A percentile compares a stretch with the other conserved stretches of the same genome.
phyloP scores from a whole-genome alignment of 2,329 filamentous ascomycete species.

The Alternaria longipes region DNA sequence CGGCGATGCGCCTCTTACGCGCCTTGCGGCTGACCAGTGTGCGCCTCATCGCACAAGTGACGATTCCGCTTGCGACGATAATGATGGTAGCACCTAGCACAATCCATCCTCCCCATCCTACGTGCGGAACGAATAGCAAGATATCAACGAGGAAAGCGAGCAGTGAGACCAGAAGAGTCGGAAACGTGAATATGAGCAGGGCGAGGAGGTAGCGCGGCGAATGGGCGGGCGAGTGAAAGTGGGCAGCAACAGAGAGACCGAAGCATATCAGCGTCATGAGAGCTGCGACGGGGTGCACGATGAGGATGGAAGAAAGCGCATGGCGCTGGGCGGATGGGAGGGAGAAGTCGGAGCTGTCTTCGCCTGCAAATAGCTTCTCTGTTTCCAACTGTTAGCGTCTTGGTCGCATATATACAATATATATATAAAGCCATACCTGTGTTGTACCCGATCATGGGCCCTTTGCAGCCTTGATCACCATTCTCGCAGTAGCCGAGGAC shows the following conservation, averaged over 20 bases:
- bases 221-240: conserved; percentile 87
- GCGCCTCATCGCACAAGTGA: conserved; percentile 94
- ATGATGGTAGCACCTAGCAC: conserved; percentile 89
- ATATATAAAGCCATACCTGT: conserved; percentile 67
- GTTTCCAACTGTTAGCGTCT: conserved; percentile 24
- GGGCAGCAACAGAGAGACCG: conserved; percentile 78
- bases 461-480: conserved; percentile 65
- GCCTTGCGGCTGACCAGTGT: conserved; percentile 91
- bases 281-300: conserved; percentile 91
- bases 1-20: conserved; percentile 87
- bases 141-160: conserved; percentile 94
- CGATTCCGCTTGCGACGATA: conserved; percentile 80
- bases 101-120: conserved; percentile 94
- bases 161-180: conserved; percentile 83
- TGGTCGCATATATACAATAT: background rate
- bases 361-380: conserved; percentile 60
- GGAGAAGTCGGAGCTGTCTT: conserved; percentile 63
- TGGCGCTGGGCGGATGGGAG: conserved; percentile 71
- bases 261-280: conserved; percentile 87
- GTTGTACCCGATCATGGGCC: conserved; percentile 84
- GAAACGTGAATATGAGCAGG: conserved; percentile 84
- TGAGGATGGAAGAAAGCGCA: conserved; percentile 84
- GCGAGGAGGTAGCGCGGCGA: conserved; percentile 87
- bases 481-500: conserved; percentile 88
- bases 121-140: conserved; percentile 90